Evolutionary conservation across 1,284 basidiomycete species (phyloP).

Genomic region (Boletus smithii): DNA sequence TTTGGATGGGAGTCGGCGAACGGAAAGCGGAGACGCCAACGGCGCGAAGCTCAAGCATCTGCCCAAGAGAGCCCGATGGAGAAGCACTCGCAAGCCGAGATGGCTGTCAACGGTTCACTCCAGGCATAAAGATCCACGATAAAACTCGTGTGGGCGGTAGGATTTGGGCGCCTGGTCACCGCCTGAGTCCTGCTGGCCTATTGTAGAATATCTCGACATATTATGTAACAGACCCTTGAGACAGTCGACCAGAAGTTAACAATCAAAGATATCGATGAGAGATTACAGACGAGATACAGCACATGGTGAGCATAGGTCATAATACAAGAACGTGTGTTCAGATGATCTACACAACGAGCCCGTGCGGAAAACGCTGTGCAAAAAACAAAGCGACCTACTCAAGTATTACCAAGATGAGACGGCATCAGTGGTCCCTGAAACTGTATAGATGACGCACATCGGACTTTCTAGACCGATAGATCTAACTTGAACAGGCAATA

Average conservation of each 20-base stretch:
- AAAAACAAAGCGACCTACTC: not conserved
- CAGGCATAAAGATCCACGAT: not conserved
- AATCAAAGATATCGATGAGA: not conserved
- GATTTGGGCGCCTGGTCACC: too few species aligned
- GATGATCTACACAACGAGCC: too few species aligned
- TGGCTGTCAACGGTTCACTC: not conserved
- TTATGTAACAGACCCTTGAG: not conserved
- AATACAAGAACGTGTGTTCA: not conserved
- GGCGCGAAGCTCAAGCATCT: slow-evolving; percentile 18
- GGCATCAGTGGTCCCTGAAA: not conserved
- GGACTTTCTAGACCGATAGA: slow-evolving; percentile 12
- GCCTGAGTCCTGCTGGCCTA: too few species aligned
- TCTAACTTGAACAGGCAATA: slow-evolving; percentile 45
- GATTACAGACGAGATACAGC: not conserved
- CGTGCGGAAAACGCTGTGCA: not conserved
- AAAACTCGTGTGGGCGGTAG: too few species aligned
- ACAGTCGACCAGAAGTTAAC: too few species aligned
- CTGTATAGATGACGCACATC: not conserved
- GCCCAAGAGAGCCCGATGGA: not conserved
- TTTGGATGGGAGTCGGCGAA: slow-evolving; percentile 44
- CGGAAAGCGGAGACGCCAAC: slow-evolving; percentile 32
- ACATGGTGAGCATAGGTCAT: not conserved
- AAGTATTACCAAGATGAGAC: not conserved
- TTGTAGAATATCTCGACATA: too few species aligned
- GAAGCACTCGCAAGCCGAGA: slow-evolving; percentile 7